Percentiles rank a stretch among this genome's conserved stretches.
phyloP scores from a whole-genome alignment of 1,139 yeast genomes.

The Diutina rugosa region DNA sequence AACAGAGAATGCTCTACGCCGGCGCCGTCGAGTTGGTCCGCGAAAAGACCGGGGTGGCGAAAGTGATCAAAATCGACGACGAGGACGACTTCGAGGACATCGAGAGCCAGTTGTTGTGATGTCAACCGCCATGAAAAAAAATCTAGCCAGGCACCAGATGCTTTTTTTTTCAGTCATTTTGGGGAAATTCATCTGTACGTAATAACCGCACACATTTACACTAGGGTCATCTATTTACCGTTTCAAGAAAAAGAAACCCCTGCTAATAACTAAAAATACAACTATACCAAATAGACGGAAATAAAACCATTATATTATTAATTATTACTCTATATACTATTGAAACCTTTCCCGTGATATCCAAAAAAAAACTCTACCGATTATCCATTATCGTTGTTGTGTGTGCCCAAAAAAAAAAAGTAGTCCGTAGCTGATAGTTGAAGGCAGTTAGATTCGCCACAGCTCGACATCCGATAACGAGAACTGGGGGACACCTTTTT shows the following conservation, averaged over 20 bases:
- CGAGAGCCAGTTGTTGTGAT: slow-evolving; percentile 12
- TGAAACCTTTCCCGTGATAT: background rate
- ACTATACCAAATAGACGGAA: background rate
- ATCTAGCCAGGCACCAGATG: slow-evolving; percentile 8
- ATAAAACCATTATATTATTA: background rate
- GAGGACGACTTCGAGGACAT: slow-evolving; percentile 51
- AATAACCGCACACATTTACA: background rate
- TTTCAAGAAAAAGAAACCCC: background rate
- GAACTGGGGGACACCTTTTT: background rate
- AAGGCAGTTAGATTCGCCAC: background rate
- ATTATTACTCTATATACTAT: background rate
- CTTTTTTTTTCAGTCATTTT: slow-evolving; percentile 3
- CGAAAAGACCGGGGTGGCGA: slow-evolving; percentile 62
- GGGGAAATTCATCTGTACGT: background rate
- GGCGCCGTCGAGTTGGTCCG: slow-evolving; percentile 76
- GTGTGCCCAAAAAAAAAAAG: background rate
- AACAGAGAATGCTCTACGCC: slow-evolving; percentile 75
- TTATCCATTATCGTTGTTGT: background rate
- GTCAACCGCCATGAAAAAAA: background rate
- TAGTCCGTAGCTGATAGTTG: too few relatives aligned
- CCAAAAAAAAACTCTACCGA: background rate
- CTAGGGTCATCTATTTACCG: background rate
- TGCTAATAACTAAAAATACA: background rate
- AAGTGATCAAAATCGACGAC: slow-evolving; percentile 41
- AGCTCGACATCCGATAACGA: background rate